phyloP scores from a whole-genome alignment of 2,329 filamentous ascomycete genomes.

The Amauroascus niger region DNA sequence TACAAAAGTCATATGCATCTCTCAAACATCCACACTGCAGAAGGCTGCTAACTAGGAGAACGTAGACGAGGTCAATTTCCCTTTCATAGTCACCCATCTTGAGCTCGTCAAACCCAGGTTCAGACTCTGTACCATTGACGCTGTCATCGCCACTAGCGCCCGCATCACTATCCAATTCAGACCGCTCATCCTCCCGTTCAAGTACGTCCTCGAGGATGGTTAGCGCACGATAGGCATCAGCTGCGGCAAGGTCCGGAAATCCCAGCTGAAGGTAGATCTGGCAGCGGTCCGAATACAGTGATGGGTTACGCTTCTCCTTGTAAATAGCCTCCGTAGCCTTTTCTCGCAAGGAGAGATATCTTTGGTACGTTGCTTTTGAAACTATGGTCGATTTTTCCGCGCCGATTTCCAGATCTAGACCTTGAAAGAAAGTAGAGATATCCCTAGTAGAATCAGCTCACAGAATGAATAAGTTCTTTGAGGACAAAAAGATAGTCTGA shows the following conservation, averaged over 20 bases:
- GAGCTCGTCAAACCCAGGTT: conserved; percentile 26
- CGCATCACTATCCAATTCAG: not conserved
- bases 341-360: conserved; percentile 33
- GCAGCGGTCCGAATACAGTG: conserved; percentile 47
- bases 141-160: not conserved
- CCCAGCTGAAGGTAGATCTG: conserved; percentile 61
- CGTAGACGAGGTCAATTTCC: conserved; percentile 29
- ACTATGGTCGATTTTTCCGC: not conserved
- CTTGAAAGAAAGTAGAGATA: no score
- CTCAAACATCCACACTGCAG: conserved; percentile 33
- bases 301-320: conserved; percentile 35
- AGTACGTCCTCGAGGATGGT: conserved; percentile 70
- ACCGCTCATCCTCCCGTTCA: conserved; percentile 55
- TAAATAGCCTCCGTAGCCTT: conserved; percentile 44
- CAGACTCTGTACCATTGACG: conserved; percentile 27
- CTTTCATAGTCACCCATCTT: conserved; percentile 14
- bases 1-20: conserved; percentile 35
- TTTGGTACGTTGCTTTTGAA: not conserved
- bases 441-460: no score
- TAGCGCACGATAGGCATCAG: conserved; percentile 85
- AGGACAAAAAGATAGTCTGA: no score
- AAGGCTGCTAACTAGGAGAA: conserved; percentile 30
- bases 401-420: no score
- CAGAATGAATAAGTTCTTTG: no score
- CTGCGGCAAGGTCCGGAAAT: conserved; percentile 81